Base-by-base conservation (phyloP, 1,284 basidiomycete genomes). In the Ganoderma lingzhi region DNA sequence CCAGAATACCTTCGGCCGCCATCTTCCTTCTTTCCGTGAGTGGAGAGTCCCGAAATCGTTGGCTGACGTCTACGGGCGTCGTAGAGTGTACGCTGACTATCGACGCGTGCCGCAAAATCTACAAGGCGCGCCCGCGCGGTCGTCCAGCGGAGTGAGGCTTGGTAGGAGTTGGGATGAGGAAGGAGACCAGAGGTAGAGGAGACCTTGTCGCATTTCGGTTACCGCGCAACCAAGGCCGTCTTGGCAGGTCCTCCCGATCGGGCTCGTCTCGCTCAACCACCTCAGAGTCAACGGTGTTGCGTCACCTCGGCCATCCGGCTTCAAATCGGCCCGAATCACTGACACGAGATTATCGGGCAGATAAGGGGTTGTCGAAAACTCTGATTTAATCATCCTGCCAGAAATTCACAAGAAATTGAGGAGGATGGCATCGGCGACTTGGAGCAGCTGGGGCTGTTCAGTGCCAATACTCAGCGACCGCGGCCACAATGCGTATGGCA, bases 401-500 rank as follows among this genome's bases (percentile, higher is more conserved):
- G 48, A 51, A 51, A 51, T 51, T 28, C 10, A 12, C 19, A 10
- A 51, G 48, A 51, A 28, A 28, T 28, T 28, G 23, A 14, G 23
- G 23, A 12, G 48, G 23, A 28, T 23, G 48, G 10, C 3, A 51
- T 51, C 23, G 23, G 19, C 48, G 48, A 28, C 48, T n/a, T 23
- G 8, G 4, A n/a, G 19, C n/a, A n/a, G n/a, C n/a, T n/a, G n/a
- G 19, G 28, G 48, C 48, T 51, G 48, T 23, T 28, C 48, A 35
- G 1, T 8, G 1, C 35, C 8, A n/a, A 8, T 4, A 51, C 53
- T 32, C 59, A 8, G 23, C 66, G 66, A 65, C 67, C 37, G 62
- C 69, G 62, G 65, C 62, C 80, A 86, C 79, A 74, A 83, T 89
- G 82, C 87, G 88, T 66, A 89, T 90, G 87, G 88, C 88, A 77